Evolutionary conservation across 2,329 filamentous ascomycete genomes (phyloP), one percentile per base, ranked within the genome.

Genomic region (Fusarium nygamai): DNA sequence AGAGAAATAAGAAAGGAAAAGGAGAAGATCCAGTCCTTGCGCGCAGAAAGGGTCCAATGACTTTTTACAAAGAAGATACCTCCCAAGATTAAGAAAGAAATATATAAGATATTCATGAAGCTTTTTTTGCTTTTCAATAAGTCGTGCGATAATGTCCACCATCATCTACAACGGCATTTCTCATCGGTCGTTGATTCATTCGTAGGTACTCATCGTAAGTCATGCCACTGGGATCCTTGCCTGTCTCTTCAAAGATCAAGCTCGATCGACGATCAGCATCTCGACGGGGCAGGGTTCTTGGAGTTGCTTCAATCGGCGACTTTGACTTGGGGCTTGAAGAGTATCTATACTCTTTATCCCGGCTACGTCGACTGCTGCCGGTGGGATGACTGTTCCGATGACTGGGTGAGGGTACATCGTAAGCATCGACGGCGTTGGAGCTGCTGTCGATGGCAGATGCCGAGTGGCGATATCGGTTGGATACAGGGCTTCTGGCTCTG

Each of bases 291-390:
- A 71, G 27, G 10, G 54, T 64, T 17, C 77, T 67, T 10, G 77
- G 77, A n/a, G 75, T 71, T 16, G 66, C 38, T 31, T 77, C 75
- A 20, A 48, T 34, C 9, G 66, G 46, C 3, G 61, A 47, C 48
- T 61, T 76, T 16, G 73, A 47, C 12, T 67, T 73, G 9, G 79
- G 76, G 12, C 76, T 71, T 51, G 81, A 80, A 29, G 79, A 77
- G 44, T 75, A 75, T 19, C 79, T 72, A 46, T 80, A 80, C 6
- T 80, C 78, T 14, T 80, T 78, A 29, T 78, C 77, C 20, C 80
- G 70, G 29, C 36, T 73, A 20, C 78, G 72, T 39, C 73, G 66
- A 22, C 73, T 51, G 58, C 71, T 70, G 44, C 64, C 61, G 24
- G 57, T 56, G 4, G 70, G 57, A 56, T 65, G 61, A 17, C 67